Percentiles rank a stretch among this genome's conserved stretches.
Evolutionary conservation across 2,329 filamentous ascomycete species (phyloP).

Genomic region (Colletotrichum sp.): DNA sequence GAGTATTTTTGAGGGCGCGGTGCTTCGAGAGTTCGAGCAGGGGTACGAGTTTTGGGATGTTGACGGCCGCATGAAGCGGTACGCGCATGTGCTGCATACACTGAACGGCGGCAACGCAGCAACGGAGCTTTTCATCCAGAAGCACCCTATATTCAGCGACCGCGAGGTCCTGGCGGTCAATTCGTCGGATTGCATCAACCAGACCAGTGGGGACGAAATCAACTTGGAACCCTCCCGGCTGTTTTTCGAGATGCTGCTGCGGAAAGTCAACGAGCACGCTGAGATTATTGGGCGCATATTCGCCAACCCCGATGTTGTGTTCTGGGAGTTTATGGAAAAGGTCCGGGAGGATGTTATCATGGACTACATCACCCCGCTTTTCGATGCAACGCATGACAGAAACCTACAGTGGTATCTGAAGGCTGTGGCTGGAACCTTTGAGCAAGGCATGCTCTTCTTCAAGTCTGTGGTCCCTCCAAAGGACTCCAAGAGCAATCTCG

Average conservation of each 20-base stretch:
- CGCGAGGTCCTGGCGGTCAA: constrained; percentile 70
- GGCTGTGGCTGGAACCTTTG: constrained; percentile 86
- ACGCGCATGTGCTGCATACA: constrained; percentile 82
- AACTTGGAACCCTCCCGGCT: constrained; percentile 79
- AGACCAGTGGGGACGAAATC: constrained; percentile 68
- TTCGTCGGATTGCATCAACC: constrained; percentile 82
- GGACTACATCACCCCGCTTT: constrained; percentile 84
- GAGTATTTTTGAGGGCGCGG: constrained; percentile 87
- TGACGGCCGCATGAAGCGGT: constrained; percentile 86
- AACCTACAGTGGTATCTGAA: constrained; percentile 81
- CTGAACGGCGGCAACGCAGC: constrained; percentile 82
- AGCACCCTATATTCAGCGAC: constrained; percentile 83
- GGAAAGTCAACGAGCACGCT: constrained; percentile 83
- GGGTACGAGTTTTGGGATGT: constrained; percentile 90
- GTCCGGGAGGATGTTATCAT: constrained; percentile 83
- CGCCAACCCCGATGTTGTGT: constrained; percentile 70
- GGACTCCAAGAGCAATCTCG: constrained; percentile 63
- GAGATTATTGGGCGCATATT: constrained; percentile 84
- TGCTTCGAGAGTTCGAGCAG: constrained; percentile 89
- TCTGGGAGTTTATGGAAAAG: constrained; percentile 81
- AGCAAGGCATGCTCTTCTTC: constrained; percentile 81
- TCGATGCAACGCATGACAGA: constrained; percentile 84
- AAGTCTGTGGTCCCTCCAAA: constrained; percentile 72
- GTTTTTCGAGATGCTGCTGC: constrained; percentile 79
- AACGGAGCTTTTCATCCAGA: constrained; percentile 86